Conservation (phyloP, 345 rosid species). For the Rhodamnia argentea region DNA sequence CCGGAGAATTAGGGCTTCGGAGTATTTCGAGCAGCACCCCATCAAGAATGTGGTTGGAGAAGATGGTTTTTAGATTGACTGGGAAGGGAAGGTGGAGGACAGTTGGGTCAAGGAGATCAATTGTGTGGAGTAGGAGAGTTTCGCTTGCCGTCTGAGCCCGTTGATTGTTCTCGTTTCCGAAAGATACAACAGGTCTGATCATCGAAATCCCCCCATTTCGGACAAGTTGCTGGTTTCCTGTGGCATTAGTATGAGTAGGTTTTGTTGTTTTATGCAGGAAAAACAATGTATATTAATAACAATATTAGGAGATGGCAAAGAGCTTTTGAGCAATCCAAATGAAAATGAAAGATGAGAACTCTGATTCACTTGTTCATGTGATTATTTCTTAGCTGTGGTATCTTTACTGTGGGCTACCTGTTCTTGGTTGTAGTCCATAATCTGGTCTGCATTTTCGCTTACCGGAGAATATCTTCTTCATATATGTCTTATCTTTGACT, state of each 20-base stretch:
- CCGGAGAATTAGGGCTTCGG: conserved; percentile 87
- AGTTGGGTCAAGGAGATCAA: conserved; percentile 83
- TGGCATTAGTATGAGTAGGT: background rate
- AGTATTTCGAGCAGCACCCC: conserved; percentile 74
- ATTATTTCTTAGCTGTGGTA: background rate
- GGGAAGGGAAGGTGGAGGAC: conserved; percentile 89
- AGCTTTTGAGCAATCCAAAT: background rate
- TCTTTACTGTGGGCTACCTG: background rate
- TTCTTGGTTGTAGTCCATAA: background rate
- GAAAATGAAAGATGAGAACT: background rate
- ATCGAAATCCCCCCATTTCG: background rate
- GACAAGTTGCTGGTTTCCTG: background rate
- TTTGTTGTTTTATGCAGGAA: background rate
- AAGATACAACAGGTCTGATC: conserved; percentile 52
- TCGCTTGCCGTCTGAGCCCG: conserved; percentile 85
- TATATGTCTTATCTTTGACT: background rate
- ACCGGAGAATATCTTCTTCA: background rate
- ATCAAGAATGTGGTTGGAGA: conserved; percentile 79
- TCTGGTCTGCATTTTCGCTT: background rate
- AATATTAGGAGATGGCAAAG: background rate
- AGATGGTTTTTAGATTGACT: conserved; percentile 69
- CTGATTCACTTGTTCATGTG: background rate
- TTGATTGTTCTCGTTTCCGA: conserved; percentile 72
- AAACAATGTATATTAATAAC: background rate
- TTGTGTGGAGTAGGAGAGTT: conserved; percentile 84